Evolutionary conservation across 1,139 yeast species (phyloP).

Genomic region (Yamadazyma oceani): DNA sequence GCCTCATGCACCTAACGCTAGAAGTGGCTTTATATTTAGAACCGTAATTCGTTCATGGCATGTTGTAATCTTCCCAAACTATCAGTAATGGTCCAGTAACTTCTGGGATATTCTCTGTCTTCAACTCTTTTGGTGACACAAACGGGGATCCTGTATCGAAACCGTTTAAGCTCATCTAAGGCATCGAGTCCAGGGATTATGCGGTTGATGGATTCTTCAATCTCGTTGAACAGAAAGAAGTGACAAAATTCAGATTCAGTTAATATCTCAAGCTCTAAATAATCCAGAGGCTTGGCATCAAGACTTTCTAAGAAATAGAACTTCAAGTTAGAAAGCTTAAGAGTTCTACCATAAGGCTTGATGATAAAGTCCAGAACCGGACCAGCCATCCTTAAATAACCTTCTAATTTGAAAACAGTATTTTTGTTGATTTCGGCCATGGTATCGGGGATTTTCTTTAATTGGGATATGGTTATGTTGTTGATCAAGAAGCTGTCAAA

Average conservation of each 20-base stretch:
- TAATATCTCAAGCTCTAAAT: constrained; percentile 25
- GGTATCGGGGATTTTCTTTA: constrained; percentile 14
- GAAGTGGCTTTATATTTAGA: no score
- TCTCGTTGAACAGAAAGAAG: constrained; percentile 28
- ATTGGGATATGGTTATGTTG: constrained; percentile 11
- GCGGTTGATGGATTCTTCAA: constrained; percentile 22
- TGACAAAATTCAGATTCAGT: constrained; percentile 27
- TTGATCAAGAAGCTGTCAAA: constrained; percentile 18
- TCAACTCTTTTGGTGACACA: constrained; percentile 1
- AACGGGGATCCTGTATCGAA: background rate
- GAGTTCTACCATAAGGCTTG: constrained; percentile 31
- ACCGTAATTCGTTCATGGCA: no score
- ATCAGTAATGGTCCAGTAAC: background rate
- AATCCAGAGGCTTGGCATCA: constrained; percentile 2
- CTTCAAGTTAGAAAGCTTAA: constrained; percentile 28
- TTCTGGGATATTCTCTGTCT: background rate
- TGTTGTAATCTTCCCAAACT: background rate
- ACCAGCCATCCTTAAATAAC: constrained; percentile 17
- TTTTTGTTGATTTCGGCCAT: constrained; percentile 15
- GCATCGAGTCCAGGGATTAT: background rate
- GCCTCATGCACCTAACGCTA: no score
- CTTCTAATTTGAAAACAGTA: constrained; percentile 21
- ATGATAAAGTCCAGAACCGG: constrained; percentile 21
- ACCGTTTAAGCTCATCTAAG: background rate
- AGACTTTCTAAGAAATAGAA: constrained; percentile 20